phyloP scores from a whole-genome alignment of 306 rosid genomes.

The Begonia fuchsioides region DNA sequence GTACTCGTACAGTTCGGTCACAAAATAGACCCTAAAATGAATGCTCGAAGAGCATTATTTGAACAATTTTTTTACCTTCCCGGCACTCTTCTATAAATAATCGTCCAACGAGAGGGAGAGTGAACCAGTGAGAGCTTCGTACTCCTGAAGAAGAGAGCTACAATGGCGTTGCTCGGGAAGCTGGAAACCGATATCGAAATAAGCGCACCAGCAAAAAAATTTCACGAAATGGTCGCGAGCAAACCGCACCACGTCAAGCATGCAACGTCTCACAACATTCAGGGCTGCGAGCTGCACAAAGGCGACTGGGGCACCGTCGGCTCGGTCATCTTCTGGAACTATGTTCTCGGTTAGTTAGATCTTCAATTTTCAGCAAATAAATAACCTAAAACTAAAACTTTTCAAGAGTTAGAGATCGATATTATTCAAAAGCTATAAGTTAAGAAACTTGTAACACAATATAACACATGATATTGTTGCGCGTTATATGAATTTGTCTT shows the following conservation, averaged over 20 bases:
- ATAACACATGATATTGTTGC: no score
- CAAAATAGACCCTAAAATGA: no score
- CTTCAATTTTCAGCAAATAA: no score
- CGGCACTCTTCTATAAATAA: no score
- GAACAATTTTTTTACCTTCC: no score
- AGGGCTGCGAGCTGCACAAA: constrained; percentile 2
- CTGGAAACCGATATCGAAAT: background rate
- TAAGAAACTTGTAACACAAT: no score
- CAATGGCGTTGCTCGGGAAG: background rate
- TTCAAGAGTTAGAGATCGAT: background rate
- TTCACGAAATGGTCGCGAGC: background rate
- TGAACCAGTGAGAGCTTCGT: no score
- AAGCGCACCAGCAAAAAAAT: background rate
- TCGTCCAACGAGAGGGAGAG: no score
- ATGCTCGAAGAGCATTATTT: no score
- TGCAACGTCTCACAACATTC: background rate
- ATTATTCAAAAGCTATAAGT: background rate
- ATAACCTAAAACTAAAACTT: background rate
- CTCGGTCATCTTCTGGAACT: constrained; percentile 1
- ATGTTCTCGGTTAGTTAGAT: constrained; percentile 2
- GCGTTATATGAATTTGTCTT: no score
- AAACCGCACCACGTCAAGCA: constrained; percentile 3
- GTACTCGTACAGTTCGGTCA: no score
- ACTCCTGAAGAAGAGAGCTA: no score
- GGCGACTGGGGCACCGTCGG: constrained; percentile 10